Evolutionary conservation across 2,329 filamentous ascomycete species (phyloP), one percentile per base, ranked within the genome.

Genomic region (Macrophomina pseudophaseolina): DNA sequence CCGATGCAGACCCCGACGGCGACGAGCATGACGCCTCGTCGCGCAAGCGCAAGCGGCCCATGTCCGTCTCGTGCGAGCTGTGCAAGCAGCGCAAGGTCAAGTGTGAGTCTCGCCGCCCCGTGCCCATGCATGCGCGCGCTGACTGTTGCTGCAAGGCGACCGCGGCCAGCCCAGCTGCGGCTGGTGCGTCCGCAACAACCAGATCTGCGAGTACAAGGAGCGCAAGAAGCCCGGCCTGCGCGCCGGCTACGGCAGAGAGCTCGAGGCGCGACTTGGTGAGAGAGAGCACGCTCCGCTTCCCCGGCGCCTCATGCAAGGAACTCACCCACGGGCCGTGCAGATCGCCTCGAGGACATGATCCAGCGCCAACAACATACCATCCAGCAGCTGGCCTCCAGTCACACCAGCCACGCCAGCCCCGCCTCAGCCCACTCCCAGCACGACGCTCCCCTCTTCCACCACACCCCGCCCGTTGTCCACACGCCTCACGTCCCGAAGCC

Each of bases 31-130:
- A 48, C 51, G 38, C 14, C 52, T 32, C 18, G 42, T 74, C 71
- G 42, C 76, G 79, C 59, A 85, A 85, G 74, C 82, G 83, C 68
- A 84, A 83, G 74, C 77, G 84, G 66, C 82, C 82, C 51, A 79
- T 85, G 74, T 81, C 79, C 59, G 85, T 86, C 40, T 85, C 82
- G 72, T 87, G 91, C 74, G 91, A 94, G 79, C 84, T 91, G 62
- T 93, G 91, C 82, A 93, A 94, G 79, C 88, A 91, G 77, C 84
- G 91, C 81, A 94, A 94, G 84, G 91, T 92, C 63, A 79, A 80
- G 79, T 80, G 77, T 68, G n/a, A 18, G 66, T 18, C 42, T 16
- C 48, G 18, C 49, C 9, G 14, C 35, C n/a, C 18, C 30, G 60
- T 44, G 30, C 11, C 40, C 59, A 40, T 40, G 46, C 48, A 35